Evolutionary conservation across 371 early-diverging fungal species (phyloP), one percentile per base, ranked within the genome.

Genomic region (Mortierella sp.): DNA sequence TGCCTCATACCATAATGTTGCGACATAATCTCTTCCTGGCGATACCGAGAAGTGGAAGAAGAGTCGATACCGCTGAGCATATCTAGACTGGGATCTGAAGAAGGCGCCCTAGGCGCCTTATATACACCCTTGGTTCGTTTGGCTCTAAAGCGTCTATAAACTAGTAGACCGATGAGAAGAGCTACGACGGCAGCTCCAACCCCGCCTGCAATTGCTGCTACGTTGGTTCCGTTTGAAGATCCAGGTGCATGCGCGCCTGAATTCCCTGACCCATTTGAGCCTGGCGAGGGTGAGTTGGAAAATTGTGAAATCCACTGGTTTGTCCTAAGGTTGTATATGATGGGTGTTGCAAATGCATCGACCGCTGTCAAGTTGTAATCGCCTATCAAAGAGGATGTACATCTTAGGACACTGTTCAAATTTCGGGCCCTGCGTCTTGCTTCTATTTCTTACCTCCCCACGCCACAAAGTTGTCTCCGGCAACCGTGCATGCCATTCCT

Each of bases 401-500:
- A 15, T 1, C 5, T 44, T 12, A 7, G 44, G 7, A 3, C 6
- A 43, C 19, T 17, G 44, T 19, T 7, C 3, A 19, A 14, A 8
- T 21, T n/a, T 19, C 44, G 3, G 19, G 19, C 17, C 15, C 2
- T 19, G 19, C 17, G 9, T 19, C 21, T 19, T 19, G n/a, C 19
- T 17, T 0, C 44, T 44, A 7, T 19, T 44, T 15, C 44, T 2
- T 42, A 24, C 64, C 64, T 12, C 64, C 64, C 64, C 64, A 56
- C n/a, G 42, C 48, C 19, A 64, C 24, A 50, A 64, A 50, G 26
- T 42, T 41, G 30, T 64, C 56, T 6, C 50, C 56, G 5, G 64
- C 32, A 6, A 56, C 56, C 2, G 64, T 49, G 17, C 64, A 64
- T 23, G 55, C 64, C 12, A 39, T 34, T 17, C 28, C 41, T 15